Base-by-base conservation (phyloP, 1,284 basidiomycete genomes). In the Malassezia sp. region DNA sequence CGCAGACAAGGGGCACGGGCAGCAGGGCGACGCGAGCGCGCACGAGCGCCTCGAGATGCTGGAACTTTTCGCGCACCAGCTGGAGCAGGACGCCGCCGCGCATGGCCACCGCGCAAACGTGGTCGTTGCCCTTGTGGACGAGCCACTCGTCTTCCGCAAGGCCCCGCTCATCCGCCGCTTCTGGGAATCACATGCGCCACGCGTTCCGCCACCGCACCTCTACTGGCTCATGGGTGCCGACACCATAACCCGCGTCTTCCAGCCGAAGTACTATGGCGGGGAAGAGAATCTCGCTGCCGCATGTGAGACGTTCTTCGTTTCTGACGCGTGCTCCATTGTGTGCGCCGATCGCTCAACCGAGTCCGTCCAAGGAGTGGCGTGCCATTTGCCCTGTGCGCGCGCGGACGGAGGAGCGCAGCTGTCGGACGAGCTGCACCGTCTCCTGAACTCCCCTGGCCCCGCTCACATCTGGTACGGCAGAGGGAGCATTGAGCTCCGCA, bases 61-160 rank as follows among this genome's bases (percentile, higher is more conserved):
- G 57, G 50, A 56, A 24, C 52, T 60, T 3, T 44, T 71, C 38
- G 71, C 71, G 11, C 38, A 55, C 22, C 59, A 60, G 6, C 44
- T 61, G 2, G 55, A 63, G 17, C 26, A 37, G 8, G 8, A 38
- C 2, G 20, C 45, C 4, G 48, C 30, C 10, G 9, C 31, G 8
- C 37, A 1, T 20, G 21, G 17, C 30, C 23, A 3, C 32, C 18
- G 10, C 46, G 71, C 5, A n/a, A 83, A 83, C 50, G 74, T 85
- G 21, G 87, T 84, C 0, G 79, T 93, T 1, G 90, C 78, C 1
- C 76, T 91, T 52, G 79, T 88, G 48, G 79, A 88, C 62, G 84
- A 86, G 56, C 87, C 90, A 2, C 84, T 83, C 0, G 95, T 96
- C 68, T 83, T 85, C 32, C 78, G 79, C 30, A 96, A 96, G 72